Base-by-base conservation (phyloP, 371 early-diverging fungal genomes). In the Mucor mucedo region DNA sequence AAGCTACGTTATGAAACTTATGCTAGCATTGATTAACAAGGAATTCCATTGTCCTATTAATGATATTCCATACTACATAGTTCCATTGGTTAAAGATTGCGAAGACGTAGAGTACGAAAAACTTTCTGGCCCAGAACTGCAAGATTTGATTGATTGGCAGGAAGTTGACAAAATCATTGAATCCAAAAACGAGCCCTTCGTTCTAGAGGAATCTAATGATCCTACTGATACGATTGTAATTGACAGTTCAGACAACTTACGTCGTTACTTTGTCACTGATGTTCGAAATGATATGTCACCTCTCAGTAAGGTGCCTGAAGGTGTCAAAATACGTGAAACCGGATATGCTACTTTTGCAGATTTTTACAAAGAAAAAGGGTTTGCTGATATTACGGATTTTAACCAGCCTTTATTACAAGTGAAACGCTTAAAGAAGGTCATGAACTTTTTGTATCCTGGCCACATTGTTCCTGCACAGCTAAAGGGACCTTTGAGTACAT, bases 141-240 rank as follows among this genome's bases (percentile, higher is more conserved):
- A 62, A n/a, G 42, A 66, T 8, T 44, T 67, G 0, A 77, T 92
- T 41, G 88, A 90, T 38, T 91, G 90, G 90, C 69, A 79, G 13
- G 83, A 78, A 52, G 67, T 89, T 1, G 29, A 56, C 0, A 56
- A 40, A 0, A 62, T 61, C 7, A 68, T 68, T 0, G 65, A 72
- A 13, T 66, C 65, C 0, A 58, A 58, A 21, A 33, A 29, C 3
- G 47, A 63, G 0, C 56, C 66, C 0, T 50, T 80, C 28, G 16
- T 35, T 28, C 32, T 66, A 9, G 54, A 58, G 5, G 61, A 49
- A 10, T 28, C 30, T 4, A 8, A 41, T 0, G 52, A 62, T 2
- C 45, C 84, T 3, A 33, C 66, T 9, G 83, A 84, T 41, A 57
- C 70, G 0, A 79, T 89, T 27, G 59, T 93, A 0, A 69, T 83